These are phyloP conservation scores for Adansonia gregorii DNA, from an alignment of 441 rosid genomes.

Conservation along the genomic window DNA sequence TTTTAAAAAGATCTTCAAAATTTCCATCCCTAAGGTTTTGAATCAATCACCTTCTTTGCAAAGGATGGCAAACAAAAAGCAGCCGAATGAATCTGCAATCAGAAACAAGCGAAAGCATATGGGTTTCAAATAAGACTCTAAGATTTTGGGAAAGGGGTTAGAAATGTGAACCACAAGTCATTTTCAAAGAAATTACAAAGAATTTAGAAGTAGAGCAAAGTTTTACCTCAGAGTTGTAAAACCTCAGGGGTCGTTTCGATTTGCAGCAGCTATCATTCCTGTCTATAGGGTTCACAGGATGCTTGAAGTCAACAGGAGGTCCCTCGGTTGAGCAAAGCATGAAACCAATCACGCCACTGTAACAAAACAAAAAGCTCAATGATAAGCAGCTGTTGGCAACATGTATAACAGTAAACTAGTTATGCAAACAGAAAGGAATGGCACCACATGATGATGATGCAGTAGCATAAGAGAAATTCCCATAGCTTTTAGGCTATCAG, in stretches of 20 bases:
- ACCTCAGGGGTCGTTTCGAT: constrained; percentile 62
- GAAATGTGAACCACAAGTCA: not conserved
- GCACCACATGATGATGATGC: not conserved
- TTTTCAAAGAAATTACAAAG: not conserved
- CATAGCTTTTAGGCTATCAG: not conserved
- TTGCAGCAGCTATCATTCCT: constrained; percentile 41
- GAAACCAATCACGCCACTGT: constrained; percentile 91
- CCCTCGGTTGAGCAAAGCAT: constrained; percentile 97
- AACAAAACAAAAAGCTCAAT: not conserved
- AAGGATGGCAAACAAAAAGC: constrained; percentile 94
- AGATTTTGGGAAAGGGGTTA: not conserved
- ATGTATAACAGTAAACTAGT: not conserved
- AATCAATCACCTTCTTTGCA: constrained; percentile 81
- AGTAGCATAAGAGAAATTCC: not conserved
- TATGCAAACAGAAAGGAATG: not conserved
- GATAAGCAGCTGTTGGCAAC: constrained; percentile 14
- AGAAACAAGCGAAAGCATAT: not conserved
- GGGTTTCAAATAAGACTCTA: not conserved
- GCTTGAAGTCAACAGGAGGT: constrained; percentile 84
- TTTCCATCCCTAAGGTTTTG: constrained; percentile 35
- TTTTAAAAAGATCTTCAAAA: constrained; percentile 25
- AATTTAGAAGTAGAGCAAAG: not conserved
- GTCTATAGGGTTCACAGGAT: constrained; percentile 74
- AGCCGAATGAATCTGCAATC: constrained; percentile 78
- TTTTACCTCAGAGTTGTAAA: constrained; percentile 81